A percentile compares a stretch with the other conserved stretches of the same genome.
phyloP scores from a whole-genome alignment of 768 basidiomycete genomes.

The Leccinum subtestaceum region DNA sequence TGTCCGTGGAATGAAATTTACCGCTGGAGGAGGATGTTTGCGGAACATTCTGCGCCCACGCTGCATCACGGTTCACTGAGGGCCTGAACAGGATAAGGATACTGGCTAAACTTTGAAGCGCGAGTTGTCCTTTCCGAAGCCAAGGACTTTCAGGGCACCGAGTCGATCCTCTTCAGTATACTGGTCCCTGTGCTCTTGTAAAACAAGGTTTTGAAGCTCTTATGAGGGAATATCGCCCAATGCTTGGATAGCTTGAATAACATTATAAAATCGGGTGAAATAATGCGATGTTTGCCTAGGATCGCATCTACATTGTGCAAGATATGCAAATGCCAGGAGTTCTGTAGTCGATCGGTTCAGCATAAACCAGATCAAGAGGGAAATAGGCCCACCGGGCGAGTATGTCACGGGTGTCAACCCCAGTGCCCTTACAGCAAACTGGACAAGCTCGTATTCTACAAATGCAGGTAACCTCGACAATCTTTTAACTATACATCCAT shows the following conservation, averaged over 20 bases:
- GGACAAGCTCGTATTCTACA: constrained; percentile 38
- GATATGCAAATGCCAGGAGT: constrained; percentile 72
- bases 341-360: constrained; percentile 40
- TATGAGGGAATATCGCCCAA: constrained; percentile 45
- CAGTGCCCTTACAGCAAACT: constrained; percentile 44
- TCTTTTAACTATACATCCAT: constrained; percentile 46
- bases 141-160: constrained; percentile 49
- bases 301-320: constrained; percentile 80
- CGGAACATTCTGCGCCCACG: no score
- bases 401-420: constrained; percentile 69
- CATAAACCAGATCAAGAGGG: background rate
- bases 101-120: background rate
- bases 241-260: constrained; percentile 50
- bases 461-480: constrained; percentile 45
- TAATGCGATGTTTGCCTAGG: constrained; percentile 60
- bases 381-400: constrained; percentile 49
- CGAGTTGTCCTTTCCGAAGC: constrained; percentile 60
- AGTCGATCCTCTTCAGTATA: constrained; percentile 58
- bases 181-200: constrained; percentile 60
- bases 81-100: no score
- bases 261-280: constrained; percentile 54
- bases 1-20: no score
- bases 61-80: no score
- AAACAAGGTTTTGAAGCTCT: constrained; percentile 55
- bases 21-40: no score